These are phyloP conservation scores for Sclerospora graminicola DNA, from an alignment of 352 stramenopile species.

Conservation along the genomic window DNA sequence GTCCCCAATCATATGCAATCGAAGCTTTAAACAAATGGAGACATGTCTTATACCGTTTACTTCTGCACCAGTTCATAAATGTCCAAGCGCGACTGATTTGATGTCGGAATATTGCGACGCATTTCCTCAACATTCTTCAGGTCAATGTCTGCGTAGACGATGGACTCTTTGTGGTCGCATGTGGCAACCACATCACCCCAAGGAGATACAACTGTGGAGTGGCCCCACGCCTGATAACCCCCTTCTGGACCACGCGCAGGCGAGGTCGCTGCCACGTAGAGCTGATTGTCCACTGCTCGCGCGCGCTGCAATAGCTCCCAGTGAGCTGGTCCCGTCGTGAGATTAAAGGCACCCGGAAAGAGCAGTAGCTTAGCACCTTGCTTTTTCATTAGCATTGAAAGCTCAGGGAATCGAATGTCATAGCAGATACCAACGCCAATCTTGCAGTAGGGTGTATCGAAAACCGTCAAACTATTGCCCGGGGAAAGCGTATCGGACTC, in stretches of 20 bases:
- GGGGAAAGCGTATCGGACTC: conserved; percentile 97
- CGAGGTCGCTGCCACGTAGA: conserved; percentile 94
- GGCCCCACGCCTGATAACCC: conserved; percentile 98
- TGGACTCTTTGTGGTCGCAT: conserved; percentile 85
- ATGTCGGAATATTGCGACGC: conserved; percentile 92
- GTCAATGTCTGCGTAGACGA: conserved; percentile 96
- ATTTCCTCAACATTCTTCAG: conserved; percentile 91
- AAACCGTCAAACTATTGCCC: conserved; percentile 82
- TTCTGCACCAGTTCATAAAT: conserved; percentile 90
- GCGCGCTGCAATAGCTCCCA: conserved; percentile 98
- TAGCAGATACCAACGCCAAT: conserved; percentile 99
- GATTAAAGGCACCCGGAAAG: conserved; percentile 82
- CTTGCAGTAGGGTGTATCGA: conserved; percentile 85
- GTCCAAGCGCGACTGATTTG: conserved; percentile 91
- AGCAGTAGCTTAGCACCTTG: conserved; percentile 81
- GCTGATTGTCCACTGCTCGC: conserved; percentile 90
- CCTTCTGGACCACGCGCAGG: conserved; percentile 90
- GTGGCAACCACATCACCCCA: conserved; percentile 97
- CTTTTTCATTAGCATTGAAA: conserved; percentile 94
- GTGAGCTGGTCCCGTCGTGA: conserved; percentile 92
- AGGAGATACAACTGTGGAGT: conserved; percentile 94
- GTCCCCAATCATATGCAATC: not conserved
- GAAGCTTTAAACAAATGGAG: not conserved
- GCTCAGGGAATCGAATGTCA: conserved; percentile 99
- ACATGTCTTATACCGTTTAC: conserved; percentile 19